These are phyloP conservation scores for Heterobasidion occidentale DNA, from an alignment of 1,284 basidiomycete genomes.

Conservation along the genomic window DNA sequence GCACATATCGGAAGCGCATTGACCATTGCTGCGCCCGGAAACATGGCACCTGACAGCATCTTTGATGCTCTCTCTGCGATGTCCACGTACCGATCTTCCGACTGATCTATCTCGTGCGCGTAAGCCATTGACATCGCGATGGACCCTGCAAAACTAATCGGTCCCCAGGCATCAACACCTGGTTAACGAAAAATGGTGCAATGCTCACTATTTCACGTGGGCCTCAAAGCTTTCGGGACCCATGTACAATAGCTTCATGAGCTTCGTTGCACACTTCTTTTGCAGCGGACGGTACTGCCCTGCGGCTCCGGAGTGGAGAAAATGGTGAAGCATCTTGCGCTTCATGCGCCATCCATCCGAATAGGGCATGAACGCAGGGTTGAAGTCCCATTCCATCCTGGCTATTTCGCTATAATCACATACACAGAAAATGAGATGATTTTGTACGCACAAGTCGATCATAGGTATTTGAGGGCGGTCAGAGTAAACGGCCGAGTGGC, in stretches of 20 bases:
- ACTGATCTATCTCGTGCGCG: not conserved
- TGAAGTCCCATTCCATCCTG: constrained; percentile 1
- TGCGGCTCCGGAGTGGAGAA: not conserved
- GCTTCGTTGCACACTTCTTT: not conserved
- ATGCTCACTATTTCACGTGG: not conserved
- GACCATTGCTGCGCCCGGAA: not conserved
- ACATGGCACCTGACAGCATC: not conserved
- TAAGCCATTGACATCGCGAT: not conserved
- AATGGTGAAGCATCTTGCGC: not conserved
- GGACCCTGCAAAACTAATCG: not conserved
- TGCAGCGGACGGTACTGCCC: not conserved
- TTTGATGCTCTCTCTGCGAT: not conserved
- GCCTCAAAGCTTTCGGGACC: not conserved
- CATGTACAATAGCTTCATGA: not conserved
- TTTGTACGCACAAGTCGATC: not conserved
- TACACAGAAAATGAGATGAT: too few relatives aligned
- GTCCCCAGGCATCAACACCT: not conserved
- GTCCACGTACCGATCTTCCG: not conserved
- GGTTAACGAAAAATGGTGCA: too few relatives aligned
- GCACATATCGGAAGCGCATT: not conserved
- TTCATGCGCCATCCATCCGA: not conserved
- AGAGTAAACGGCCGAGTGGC: not conserved
- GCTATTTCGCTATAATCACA: too few relatives aligned
- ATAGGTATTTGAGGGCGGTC: not conserved
- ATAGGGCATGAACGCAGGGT: not conserved